These are phyloP conservation scores for Globisporangium rhizosaccharum DNA, from an alignment of 352 stramenopile species.

Conservation along the genomic window DNA sequence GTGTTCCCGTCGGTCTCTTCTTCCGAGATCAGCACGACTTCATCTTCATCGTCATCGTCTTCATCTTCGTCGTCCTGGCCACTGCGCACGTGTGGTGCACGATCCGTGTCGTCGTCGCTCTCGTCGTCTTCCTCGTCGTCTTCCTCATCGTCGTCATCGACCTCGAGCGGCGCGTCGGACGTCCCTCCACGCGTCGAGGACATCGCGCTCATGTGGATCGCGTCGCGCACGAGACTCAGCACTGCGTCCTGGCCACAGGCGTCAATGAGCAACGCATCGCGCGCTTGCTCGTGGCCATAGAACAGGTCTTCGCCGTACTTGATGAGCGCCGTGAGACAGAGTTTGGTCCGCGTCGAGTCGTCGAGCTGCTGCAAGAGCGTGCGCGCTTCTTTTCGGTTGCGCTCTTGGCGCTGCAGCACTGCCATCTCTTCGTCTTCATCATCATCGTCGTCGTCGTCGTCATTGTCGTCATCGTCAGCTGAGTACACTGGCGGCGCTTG, in stretches of 20 bases:
- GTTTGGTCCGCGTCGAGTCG: conserved; percentile 43
- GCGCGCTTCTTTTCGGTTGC: conserved; percentile 47
- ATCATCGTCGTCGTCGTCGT: conserved; percentile 27
- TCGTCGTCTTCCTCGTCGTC: conserved; percentile 11
- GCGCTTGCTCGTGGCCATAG: conserved; percentile 45
- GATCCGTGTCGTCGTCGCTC: conserved; percentile 4
- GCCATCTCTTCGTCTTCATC: conserved; percentile 22
- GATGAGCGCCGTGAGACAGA: conserved; percentile 53
- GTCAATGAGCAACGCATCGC: conserved; percentile 58
- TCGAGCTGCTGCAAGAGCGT: conserved; percentile 45
- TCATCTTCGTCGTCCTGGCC: conserved; percentile 26
- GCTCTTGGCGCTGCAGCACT: conserved; percentile 22
- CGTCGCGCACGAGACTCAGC: conserved; percentile 46
- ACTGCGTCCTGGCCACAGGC: conserved; percentile 53
- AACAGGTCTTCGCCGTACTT: conserved; percentile 71
- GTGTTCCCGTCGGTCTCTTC: conserved; percentile 28
- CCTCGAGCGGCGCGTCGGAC: conserved; percentile 41
- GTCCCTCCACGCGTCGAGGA: conserved; percentile 28
- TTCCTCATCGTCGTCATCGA: conserved; percentile 27
- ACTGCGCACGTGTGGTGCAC: no score
- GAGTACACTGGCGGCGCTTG: conserved; percentile 19
- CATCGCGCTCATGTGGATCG: conserved; percentile 36
- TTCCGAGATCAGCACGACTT: conserved; percentile 48
- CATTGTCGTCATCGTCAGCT: conserved; percentile 24
- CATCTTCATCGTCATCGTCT: conserved; percentile 33